Percentiles rank a stretch among this genome's conserved stretches.
Evolutionary conservation across 2,329 filamentous ascomycete genomes (phyloP).

Genomic region (Trichoderma koningii): DNA sequence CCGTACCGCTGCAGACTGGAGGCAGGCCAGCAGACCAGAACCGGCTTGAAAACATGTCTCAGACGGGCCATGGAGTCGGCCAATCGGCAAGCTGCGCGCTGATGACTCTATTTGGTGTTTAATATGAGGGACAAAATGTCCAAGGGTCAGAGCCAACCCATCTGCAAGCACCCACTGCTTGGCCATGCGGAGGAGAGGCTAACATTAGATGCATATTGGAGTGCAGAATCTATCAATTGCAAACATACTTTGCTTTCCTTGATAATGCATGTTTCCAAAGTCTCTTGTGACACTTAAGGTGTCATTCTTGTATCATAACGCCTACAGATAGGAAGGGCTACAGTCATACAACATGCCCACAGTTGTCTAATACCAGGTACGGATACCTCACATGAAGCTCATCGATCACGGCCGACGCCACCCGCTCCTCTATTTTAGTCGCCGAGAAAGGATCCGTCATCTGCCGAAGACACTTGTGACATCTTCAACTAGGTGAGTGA

Average conservation of each 20-base stretch:
- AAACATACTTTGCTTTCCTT: too few species aligned
- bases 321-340: too few species aligned
- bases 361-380: too few species aligned
- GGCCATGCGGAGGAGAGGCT: neutral
- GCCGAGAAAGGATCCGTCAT: neutral
- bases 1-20: neutral
- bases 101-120: constrained; percentile 3
- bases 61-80: neutral
- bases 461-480: neutral
- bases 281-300: too few species aligned
- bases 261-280: too few species aligned
- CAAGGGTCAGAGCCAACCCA: neutral
- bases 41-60: neutral
- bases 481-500: neutral
- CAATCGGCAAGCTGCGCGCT: constrained; percentile 13
- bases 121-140: too few species aligned
- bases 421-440: constrained; percentile 14
- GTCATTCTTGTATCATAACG: too few species aligned
- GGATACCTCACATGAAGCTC: neutral
- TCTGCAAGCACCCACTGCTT: constrained; percentile 1
- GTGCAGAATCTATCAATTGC: too few species aligned
- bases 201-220: too few species aligned
- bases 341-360: too few species aligned
- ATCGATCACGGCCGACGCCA: constrained; percentile 19
- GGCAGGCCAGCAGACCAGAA: neutral